phyloP scores from a whole-genome alignment of 192 early-diverging fungal genomes.

The Backusella morwellensis region DNA sequence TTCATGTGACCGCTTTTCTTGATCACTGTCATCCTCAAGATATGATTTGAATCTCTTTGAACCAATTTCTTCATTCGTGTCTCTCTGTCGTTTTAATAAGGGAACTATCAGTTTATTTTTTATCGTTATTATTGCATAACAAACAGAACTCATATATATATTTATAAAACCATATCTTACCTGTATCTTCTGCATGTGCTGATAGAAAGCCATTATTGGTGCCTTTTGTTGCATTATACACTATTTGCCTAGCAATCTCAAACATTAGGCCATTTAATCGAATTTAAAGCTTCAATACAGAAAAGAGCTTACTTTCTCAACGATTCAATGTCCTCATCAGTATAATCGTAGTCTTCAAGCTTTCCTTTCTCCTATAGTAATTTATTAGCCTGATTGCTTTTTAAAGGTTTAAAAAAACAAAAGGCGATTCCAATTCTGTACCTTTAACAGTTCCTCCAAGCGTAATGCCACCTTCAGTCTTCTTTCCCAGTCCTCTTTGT shows the following conservation, averaged over 20 bases:
- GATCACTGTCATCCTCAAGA: background rate
- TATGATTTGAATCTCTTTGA: constrained; percentile 8
- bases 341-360: constrained; percentile 11
- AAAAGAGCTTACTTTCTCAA: constrained; percentile 7
- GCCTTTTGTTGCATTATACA: constrained; percentile 1
- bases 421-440: background rate
- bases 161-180: background rate
- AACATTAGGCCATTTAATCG: background rate
- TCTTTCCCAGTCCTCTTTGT: constrained; percentile 43
- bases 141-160: background rate
- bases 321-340: constrained; percentile 12
- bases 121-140: background rate
- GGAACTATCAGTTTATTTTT: background rate
- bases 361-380: constrained; percentile 15
- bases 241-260: constrained; percentile 1
- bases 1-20: constrained; percentile 14
- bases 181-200: background rate
- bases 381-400: background rate
- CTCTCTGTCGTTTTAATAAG: constrained; percentile 12
- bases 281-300: background rate
- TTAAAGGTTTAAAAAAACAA: background rate
- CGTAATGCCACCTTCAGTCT: constrained; percentile 48
- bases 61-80: background rate
- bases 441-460: constrained; percentile 49
- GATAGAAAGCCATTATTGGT: background rate